These are phyloP conservation scores for Fragaria vesca DNA, from an alignment of 306 rosid genomes.

Conservation along the genomic window DNA sequence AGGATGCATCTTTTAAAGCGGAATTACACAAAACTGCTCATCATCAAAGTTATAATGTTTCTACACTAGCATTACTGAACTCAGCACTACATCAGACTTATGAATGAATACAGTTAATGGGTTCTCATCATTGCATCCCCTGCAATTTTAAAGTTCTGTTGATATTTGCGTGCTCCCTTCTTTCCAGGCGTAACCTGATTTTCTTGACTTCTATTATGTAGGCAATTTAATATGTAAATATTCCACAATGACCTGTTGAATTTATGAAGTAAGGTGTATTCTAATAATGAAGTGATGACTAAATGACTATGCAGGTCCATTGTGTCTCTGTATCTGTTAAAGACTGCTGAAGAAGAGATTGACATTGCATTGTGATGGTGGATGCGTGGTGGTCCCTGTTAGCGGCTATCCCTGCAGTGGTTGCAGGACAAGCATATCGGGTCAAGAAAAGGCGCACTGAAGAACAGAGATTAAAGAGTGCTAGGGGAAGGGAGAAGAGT, in stretches of 20 bases:
- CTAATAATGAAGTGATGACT: neutral
- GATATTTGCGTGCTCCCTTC: neutral
- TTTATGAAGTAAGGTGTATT: neutral
- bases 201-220: neutral
- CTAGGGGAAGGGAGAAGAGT: constrained; percentile 87
- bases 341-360: constrained; percentile 18
- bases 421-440: constrained; percentile 78
- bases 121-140: neutral
- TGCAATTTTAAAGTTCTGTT: neutral
- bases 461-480: constrained; percentile 65
- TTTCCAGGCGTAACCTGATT: neutral
- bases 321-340: neutral
- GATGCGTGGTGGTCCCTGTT: constrained; percentile 93
- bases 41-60: neutral
- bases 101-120: neutral
- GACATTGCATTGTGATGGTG: constrained; percentile 49
- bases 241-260: neutral
- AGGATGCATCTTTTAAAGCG: neutral
- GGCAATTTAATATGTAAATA: neutral
- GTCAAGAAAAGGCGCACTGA: constrained; percentile 61
- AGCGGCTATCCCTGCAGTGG: constrained; percentile 77
- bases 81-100: neutral
- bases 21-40: neutral
- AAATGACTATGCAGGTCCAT: neutral
- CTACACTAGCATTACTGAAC: neutral